phyloP scores from a whole-genome alignment of 176 grass and related monocot species.

The Pontederia paniculata region DNA sequence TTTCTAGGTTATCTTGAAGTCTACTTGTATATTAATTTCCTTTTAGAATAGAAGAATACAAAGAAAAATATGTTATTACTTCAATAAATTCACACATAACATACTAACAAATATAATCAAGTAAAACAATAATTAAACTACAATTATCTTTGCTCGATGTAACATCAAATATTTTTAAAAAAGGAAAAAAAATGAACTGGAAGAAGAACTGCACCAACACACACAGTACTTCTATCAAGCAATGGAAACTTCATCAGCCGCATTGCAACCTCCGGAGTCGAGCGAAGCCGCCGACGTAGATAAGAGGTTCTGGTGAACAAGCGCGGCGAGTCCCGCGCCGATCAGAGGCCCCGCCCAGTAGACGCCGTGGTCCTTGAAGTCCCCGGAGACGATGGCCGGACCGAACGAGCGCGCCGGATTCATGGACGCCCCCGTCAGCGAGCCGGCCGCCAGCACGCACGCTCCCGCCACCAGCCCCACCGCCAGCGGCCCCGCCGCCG shows the following conservation, averaged over 20 bases:
- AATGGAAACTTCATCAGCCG: constrained; percentile 10
- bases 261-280: constrained; percentile 23
- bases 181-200: no score
- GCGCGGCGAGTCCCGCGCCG: constrained; percentile 50
- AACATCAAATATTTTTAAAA: no score
- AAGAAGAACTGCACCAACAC: no score
- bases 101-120: no score
- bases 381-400: constrained; percentile 51
- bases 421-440: constrained; percentile 77
- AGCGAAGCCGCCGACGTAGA: constrained; percentile 14
- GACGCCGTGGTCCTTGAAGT: constrained; percentile 65
- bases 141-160: no score
- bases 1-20: no score
- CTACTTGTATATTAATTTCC: no score
- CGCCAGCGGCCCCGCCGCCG: constrained; percentile 29
- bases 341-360: constrained; percentile 80
- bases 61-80: no score
- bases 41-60: no score
- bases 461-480: constrained; percentile 44
- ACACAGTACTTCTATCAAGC: constrained; percentile 11
- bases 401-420: constrained; percentile 90
- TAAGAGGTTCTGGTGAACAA: constrained; percentile 48
- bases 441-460: constrained; percentile 45
- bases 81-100: no score
- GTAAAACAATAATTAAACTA: no score